A percentile compares a stretch with the other conserved stretches of the same genome.
These are phyloP conservation scores for Geranomyces variabilis DNA, from an alignment of 192 early-diverging fungal genomes.

Conservation along the genomic window DNA sequence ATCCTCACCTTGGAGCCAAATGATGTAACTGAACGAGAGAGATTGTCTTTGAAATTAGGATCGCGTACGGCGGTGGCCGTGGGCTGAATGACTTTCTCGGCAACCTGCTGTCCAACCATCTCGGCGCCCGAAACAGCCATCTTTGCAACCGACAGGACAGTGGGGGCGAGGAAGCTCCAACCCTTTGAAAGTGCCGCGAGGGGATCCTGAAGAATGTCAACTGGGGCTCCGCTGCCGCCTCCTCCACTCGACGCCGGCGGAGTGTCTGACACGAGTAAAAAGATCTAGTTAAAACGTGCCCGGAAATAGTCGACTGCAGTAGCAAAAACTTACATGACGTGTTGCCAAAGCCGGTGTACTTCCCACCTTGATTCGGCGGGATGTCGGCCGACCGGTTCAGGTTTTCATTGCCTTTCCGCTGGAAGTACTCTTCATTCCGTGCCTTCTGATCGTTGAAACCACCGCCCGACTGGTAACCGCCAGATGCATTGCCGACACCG, in stretches of 20 bases:
- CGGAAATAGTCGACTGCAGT: no score
- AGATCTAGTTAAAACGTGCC: neutral
- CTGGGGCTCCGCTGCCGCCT: neutral
- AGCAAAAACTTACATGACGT: conserved; percentile 35
- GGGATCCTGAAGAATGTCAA: conserved; percentile 43
- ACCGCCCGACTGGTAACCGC: conserved; percentile 25
- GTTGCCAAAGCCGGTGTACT: conserved; percentile 57
- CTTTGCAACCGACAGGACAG: conserved; percentile 33
- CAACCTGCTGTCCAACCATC: conserved; percentile 39
- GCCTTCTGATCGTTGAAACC: conserved; percentile 50
- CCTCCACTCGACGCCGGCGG: neutral
- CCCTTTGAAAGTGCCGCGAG: conserved; percentile 48
- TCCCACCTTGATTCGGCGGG: conserved; percentile 58
- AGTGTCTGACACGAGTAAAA: no score
- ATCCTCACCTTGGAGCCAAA: conserved; percentile 38
- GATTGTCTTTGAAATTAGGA: conserved; percentile 49
- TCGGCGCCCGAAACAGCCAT: conserved; percentile 47
- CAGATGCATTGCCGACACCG: neutral
- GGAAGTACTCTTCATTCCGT: conserved; percentile 76
- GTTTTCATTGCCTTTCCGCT: conserved; percentile 53
- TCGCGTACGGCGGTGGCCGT: conserved; percentile 49
- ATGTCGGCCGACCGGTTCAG: conserved; percentile 42
- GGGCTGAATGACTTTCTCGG: conserved; percentile 55
- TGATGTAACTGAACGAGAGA: conserved; percentile 39
- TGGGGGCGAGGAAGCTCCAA: conserved; percentile 48